Evolutionary conservation across 192 early-diverging fungal species (phyloP).

Genomic region (Pilaira anomala): DNA sequence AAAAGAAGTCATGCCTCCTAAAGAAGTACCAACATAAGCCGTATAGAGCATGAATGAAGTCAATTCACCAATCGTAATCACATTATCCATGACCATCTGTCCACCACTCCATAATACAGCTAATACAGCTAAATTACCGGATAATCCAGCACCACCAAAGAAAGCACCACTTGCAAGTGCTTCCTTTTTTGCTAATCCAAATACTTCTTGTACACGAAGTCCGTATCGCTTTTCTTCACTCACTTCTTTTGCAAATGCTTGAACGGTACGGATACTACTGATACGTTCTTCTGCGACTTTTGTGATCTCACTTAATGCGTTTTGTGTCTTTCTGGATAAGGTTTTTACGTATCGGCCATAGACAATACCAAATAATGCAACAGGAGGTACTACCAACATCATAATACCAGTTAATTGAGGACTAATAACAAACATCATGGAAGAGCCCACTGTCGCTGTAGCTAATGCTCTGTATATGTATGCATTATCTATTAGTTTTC

Average conservation of each 20-base stretch:
- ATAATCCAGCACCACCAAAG: conserved; percentile 61
- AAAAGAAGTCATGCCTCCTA: conserved; percentile 56
- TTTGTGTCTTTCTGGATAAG: conserved; percentile 61
- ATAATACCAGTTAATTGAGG: conserved; percentile 66
- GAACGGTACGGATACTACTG: conserved; percentile 80
- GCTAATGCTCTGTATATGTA: conserved; percentile 47
- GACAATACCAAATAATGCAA: conserved; percentile 63
- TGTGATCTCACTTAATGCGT: conserved; percentile 61
- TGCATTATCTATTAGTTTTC: neutral
- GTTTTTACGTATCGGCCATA: conserved; percentile 66
- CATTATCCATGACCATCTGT: conserved; percentile 57
- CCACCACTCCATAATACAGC: conserved; percentile 64
- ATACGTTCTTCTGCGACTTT: conserved; percentile 84
- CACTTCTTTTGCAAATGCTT: conserved; percentile 63
- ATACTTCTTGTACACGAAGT: conserved; percentile 35
- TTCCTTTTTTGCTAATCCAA: conserved; percentile 28
- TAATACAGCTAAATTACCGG: conserved; percentile 61
- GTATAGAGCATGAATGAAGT: conserved; percentile 67
- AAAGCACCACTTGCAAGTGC: conserved; percentile 59
- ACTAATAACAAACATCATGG: conserved; percentile 69
- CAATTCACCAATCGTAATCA: conserved; percentile 63
- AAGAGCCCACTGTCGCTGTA: conserved; percentile 54
- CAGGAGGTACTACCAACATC: conserved; percentile 70
- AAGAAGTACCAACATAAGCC: conserved; percentile 58
- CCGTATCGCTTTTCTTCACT: conserved; percentile 46